phyloP scores from a whole-genome alignment of 768 basidiomycete species.

The Exidia glandulosa region DNA sequence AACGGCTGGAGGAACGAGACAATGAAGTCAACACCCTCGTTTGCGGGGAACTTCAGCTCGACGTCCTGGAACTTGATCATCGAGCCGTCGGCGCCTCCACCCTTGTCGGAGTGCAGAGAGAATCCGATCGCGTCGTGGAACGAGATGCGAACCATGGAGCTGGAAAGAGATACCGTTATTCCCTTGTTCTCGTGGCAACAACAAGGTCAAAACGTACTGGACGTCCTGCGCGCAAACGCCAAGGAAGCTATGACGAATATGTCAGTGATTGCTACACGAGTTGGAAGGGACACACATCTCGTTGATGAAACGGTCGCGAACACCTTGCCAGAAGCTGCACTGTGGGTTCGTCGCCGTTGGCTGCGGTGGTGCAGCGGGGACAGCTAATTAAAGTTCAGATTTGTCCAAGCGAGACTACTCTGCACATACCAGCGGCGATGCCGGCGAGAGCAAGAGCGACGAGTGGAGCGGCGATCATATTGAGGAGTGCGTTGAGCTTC shows the following conservation, averaged over 20 bases:
- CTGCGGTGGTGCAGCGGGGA: not conserved
- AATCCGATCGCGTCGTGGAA: not conserved
- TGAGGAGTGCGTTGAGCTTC: not conserved
- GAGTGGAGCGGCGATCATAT: too few relatives aligned
- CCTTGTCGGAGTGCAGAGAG: not conserved
- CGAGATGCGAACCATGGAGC: too few relatives aligned
- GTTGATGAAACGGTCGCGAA: not conserved
- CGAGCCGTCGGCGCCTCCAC: slow-evolving; percentile 18
- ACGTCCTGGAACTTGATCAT: too few relatives aligned
- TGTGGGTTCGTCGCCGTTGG: not conserved
- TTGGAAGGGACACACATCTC: not conserved
- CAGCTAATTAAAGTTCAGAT: not conserved
- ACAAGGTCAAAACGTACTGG: not conserved
- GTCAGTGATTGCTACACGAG: not conserved
- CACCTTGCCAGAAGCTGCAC: not conserved
- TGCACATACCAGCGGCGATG: not conserved
- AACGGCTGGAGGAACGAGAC: too few relatives aligned
- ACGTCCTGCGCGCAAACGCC: not conserved
- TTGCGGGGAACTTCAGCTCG: too few relatives aligned
- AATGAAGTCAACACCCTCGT: too few relatives aligned
- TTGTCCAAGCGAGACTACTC: not conserved
- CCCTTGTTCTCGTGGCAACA: not conserved
- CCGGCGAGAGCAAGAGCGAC: not conserved
- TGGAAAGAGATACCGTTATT: not conserved
- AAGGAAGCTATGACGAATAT: not conserved